Evolutionary conservation across 176 grass and related monocot species (phyloP).

Genomic region (Carex myosuroides): DNA sequence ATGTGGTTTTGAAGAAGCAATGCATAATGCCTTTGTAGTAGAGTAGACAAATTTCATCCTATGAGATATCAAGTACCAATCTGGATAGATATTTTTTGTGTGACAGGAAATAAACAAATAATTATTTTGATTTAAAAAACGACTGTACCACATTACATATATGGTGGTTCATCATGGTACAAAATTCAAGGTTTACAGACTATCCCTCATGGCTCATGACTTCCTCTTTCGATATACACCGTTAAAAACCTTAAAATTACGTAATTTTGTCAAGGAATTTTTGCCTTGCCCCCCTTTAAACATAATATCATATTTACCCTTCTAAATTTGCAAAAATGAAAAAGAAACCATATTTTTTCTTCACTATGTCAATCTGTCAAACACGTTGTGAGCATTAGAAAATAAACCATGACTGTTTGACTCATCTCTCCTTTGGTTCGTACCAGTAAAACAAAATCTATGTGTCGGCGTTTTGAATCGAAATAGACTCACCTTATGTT

Average conservation of each 20-base stretch:
- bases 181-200: background rate
- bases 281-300: too few relatives aligned
- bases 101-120: background rate
- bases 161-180: background rate
- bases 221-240: too few relatives aligned
- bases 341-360: background rate
- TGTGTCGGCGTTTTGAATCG: too few relatives aligned
- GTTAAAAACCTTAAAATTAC: too few relatives aligned
- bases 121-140: background rate
- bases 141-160: background rate
- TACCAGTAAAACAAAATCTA: too few relatives aligned
- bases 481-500: too few relatives aligned
- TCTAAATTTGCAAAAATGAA: background rate
- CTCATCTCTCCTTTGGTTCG: too few relatives aligned
- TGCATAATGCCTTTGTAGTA: background rate
- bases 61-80: background rate
- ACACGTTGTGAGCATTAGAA: too few relatives aligned
- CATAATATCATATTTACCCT: too few relatives aligned
- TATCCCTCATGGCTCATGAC: background rate
- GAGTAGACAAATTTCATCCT: background rate
- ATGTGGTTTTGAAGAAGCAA: background rate
- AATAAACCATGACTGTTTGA: too few relatives aligned
- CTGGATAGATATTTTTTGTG: too few relatives aligned
- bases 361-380: background rate
- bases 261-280: too few relatives aligned